Evolutionary conservation across 768 basidiomycete species (phyloP).

Genomic region (Mycena galericulata): DNA sequence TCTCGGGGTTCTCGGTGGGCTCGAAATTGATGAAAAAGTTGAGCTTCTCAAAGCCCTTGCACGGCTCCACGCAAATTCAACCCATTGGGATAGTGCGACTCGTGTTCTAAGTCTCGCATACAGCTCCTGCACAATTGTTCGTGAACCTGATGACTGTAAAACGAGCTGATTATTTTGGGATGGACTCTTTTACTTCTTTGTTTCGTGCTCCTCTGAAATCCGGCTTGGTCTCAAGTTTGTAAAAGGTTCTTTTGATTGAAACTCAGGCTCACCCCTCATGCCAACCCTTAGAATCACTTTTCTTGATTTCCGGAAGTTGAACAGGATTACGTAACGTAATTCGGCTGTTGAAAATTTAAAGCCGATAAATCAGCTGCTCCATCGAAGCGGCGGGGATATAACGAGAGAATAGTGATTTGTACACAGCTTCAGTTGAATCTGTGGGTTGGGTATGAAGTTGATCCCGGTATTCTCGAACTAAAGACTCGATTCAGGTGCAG

Average conservation of each 20-base stretch:
- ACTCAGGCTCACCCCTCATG: not conserved
- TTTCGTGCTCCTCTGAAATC: not conserved
- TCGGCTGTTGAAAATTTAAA: too few relatives aligned
- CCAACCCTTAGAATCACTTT: not conserved
- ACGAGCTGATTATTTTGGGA: not conserved
- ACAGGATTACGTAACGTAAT: too few relatives aligned
- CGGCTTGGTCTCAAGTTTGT: not conserved
- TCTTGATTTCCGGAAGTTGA: not conserved
- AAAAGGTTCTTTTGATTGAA: not conserved
- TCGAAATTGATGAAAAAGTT: not conserved
- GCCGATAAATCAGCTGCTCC: too few relatives aligned
- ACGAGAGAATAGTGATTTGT: too few relatives aligned
- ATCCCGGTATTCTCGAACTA: too few relatives aligned
- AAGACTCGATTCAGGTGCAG: too few relatives aligned
- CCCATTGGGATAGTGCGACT: not conserved
- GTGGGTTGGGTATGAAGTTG: too few relatives aligned
- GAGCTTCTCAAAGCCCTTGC: not conserved
- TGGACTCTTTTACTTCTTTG: not conserved
- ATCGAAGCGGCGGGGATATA: too few relatives aligned
- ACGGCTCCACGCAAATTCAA: not conserved
- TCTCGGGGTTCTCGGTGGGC: not conserved
- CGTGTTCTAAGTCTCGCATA: not conserved
- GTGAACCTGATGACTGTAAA: not conserved
- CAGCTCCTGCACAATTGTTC: not conserved
- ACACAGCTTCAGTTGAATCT: too few relatives aligned